Base-by-base conservation (phyloP, 2,329 filamentous ascomycete genomes). In the Colletotrichum salicis region DNA sequence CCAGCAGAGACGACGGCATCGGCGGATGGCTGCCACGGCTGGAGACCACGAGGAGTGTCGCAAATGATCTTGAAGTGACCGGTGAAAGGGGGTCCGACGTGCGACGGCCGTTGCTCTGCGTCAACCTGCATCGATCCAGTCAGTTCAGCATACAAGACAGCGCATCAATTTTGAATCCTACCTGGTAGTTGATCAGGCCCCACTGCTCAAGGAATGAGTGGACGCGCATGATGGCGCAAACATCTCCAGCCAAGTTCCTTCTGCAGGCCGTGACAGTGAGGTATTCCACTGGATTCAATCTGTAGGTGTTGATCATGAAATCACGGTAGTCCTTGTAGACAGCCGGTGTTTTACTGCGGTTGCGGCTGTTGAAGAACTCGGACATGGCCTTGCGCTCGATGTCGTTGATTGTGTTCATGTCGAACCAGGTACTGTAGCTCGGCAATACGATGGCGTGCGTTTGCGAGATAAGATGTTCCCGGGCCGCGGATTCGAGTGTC, bases 241-340 rank as follows among this genome's bases (percentile, higher is more conserved):
- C 96, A 82, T 99, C 96, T 75, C 96, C 96, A 27, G 96, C 96
- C 79, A 99, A 84, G 81, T 99, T 99, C 76, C 96, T 90, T 74
- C 96, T 90, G 81, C 96, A 99, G 62, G 96, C 96, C 12, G 96
- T 99, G 66, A 99, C 96, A 5, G 96, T 99, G 67, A 99, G 88
- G 79, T 99, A 99, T 82, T 99, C 96, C 65, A 95, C 89, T 5
- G 96, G 96, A 80, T 98, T 99, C 68, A 99, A 86, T 48, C 96
- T 92, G 83, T 99, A 99, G 15, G 96, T 98, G 85, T 99, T 99
- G 85, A 99, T 95, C 96, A 99, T 99, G 80, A 99, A 99, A 80
- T 99, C 96, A 76, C 96, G 92, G 83, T 99, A 99, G 80, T 99
- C 96, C 84, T 98, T 98, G 86, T 99, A 99, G 27, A 98, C 94